A percentile compares a stretch with the other conserved stretches of the same genome.
Conservation (phyloP, 2,329 filamentous ascomycete genomes). For the Trichoderma endophyticum region DNA sequence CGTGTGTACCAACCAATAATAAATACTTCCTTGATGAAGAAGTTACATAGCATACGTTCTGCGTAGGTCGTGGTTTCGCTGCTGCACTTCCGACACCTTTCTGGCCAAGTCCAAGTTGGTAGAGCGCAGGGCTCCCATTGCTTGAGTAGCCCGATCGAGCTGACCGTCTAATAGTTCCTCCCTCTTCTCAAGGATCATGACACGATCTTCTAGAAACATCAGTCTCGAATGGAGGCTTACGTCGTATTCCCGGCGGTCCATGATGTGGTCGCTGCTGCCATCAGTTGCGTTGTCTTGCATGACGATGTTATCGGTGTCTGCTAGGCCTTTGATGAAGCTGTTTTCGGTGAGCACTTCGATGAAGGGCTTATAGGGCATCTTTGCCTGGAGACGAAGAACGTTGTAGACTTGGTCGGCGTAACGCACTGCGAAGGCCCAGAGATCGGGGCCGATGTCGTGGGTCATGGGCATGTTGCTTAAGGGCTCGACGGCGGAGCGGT, state of each 20-base stretch:
- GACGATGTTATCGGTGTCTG: background rate
- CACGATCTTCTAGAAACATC: conserved; percentile 13
- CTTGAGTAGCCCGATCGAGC: background rate
- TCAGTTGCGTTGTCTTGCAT: background rate
- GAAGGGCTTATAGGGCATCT: conserved; percentile 11
- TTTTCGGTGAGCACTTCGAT: conserved; percentile 9
- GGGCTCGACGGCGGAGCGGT: background rate
- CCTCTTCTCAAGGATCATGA: conserved; percentile 10
- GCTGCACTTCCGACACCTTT: conserved; percentile 16
- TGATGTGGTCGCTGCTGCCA: background rate
- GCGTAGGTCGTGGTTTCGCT: conserved; percentile 10
- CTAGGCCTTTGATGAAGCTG: background rate
- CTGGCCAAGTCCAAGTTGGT: conserved; percentile 13
- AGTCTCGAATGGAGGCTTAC: background rate
- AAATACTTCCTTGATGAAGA: background rate
- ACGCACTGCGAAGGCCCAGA: conserved; percentile 1
- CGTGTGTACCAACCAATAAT: background rate
- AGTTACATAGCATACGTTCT: conserved; percentile 5
- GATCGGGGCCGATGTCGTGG: background rate
- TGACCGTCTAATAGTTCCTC: background rate
- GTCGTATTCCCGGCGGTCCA: background rate
- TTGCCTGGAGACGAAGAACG: conserved; percentile 5
- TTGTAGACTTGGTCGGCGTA: conserved; percentile 11
- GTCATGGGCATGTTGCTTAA: conserved; percentile 8
- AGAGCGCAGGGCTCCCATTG: background rate